Evolutionary conservation across 495 filamentous ascomycete genomes (phyloP), one percentile per base, ranked within the genome.

Genomic region (Hyaloscypha finlandica): DNA sequence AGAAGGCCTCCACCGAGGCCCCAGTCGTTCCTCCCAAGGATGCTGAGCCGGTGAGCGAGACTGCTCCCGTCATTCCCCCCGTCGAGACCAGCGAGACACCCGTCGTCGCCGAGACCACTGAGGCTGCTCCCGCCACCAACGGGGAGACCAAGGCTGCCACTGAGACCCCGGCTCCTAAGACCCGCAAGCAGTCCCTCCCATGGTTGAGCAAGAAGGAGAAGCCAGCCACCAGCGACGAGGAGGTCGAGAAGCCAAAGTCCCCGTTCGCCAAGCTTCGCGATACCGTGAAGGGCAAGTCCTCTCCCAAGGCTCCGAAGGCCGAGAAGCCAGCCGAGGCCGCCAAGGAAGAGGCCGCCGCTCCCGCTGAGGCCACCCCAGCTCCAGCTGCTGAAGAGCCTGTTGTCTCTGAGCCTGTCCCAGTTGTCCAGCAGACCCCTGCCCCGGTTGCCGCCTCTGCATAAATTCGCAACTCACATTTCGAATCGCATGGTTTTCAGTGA

Each of bases 181-280:
- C 60, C 61, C 83, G 85, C 67, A 86, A 85, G 79, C 79, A 83
- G 82, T 81, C 81, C 4, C 74, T 85, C 0, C 84, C 84, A 42
- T 86, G 73, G 74, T 82, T 86, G 71, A 80, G 73, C 76, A 84
- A 83, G 78, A 81, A 84, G 76, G 80, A 84, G 75, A 81, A 68
- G 69, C 20, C 64, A 19, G 68, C 70, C 31, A 73, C 77, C 51
- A 76, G 78, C 22, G 81, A 81, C 19, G 81, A 83, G 30, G 67
- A 64, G 42, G 77, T 79, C 74, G 81, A 83, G 78, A 83, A 85
- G 78, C 78, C 81, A 70, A 78, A 79, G 77, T 83, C 81, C 30
- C 81, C 80, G 54, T 86, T 86, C 80, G 84, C 83, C 73, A 84
- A 84, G 81, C 75, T 86, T 68, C 83, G 84, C 71, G 81, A 80